phyloP scores from a whole-genome alignment of 495 filamentous ascomycete species.

The Tuber borchii region DNA sequence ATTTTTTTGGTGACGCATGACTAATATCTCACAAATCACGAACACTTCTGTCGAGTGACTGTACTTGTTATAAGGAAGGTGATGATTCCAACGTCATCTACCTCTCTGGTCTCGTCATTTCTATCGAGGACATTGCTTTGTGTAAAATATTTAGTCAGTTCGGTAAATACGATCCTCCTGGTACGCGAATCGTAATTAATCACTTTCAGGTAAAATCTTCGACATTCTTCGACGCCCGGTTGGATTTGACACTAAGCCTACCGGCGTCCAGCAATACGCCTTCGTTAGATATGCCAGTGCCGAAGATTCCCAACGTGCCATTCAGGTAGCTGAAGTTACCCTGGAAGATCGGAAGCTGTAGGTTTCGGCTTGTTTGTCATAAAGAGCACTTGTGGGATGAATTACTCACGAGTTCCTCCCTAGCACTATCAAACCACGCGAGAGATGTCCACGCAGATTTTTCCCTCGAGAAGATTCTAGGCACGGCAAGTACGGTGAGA shows the following conservation, averaged over 20 bases:
- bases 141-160: conserved; percentile 39
- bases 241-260: conserved; percentile 30
- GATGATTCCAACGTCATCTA: conserved; percentile 37
- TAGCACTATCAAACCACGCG: conserved; percentile 38
- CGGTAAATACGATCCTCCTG: conserved; percentile 17
- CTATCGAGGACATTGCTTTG: conserved; percentile 30
- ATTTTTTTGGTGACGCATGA: no score
- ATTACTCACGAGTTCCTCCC: conserved; percentile 1
- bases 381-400: background rate
- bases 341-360: conserved; percentile 38
- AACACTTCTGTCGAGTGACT: background rate
- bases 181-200: conserved; percentile 1
- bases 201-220: conserved; percentile 20
- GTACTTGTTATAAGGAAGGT: conserved; percentile 14
- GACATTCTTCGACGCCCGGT: conserved; percentile 34
- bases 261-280: conserved; percentile 35
- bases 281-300: conserved; percentile 37
- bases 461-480: conserved; percentile 3
- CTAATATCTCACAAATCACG: no score
- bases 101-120: conserved; percentile 29
- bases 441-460: conserved; percentile 25
- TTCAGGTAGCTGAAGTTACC: conserved; percentile 33
- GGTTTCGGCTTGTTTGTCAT: background rate
- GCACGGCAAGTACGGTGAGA: background rate
- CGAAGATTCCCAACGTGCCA: conserved; percentile 38